A percentile compares a stretch with the other conserved stretches of the same genome.
Conservation (phyloP, 2,329 filamentous ascomycete species). For the Talaromyces rugulosus region DNA sequence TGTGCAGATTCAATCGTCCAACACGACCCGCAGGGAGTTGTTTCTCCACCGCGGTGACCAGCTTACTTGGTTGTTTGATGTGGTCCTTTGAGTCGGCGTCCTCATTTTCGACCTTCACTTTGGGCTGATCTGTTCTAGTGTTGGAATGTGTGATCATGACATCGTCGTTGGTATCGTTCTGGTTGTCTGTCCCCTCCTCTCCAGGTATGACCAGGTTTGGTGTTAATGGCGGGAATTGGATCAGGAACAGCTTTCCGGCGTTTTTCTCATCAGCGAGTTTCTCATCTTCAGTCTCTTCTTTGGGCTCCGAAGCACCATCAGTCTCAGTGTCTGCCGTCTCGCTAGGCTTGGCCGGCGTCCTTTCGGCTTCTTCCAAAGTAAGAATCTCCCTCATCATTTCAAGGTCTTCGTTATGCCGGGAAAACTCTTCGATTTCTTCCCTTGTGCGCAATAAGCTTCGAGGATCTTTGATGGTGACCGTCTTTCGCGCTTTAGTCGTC, state of each 20-base stretch:
- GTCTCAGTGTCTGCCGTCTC: slow-evolving; percentile 12
- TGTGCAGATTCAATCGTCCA: slow-evolving; percentile 59
- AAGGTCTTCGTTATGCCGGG: slow-evolving; percentile 37
- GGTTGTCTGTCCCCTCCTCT: slow-evolving; percentile 7
- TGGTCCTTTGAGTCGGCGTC: slow-evolving; percentile 11
- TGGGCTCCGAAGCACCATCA: slow-evolving; percentile 14
- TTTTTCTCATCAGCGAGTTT: slow-evolving; percentile 36
- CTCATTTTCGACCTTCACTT: slow-evolving; percentile 29
- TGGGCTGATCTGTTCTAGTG: slow-evolving; percentile 4
- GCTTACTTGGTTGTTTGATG: slow-evolving; percentile 20
- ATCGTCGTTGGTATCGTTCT: slow-evolving; percentile 9
- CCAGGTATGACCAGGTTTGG: slow-evolving; percentile 49
- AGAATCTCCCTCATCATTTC: slow-evolving; percentile 37
- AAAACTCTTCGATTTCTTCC: slow-evolving; percentile 41
- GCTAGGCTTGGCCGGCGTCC: slow-evolving; percentile 12
- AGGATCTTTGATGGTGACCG: slow-evolving; percentile 25
- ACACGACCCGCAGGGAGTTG: slow-evolving; percentile 51
- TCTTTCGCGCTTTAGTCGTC: slow-evolving; percentile 32
- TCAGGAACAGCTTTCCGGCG: slow-evolving; percentile 56
- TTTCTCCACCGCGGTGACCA: slow-evolving; percentile 38
- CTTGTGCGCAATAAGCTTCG: slow-evolving; percentile 35
- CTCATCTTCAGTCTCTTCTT: slow-evolving; percentile 18
- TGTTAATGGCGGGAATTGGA: slow-evolving; percentile 61
- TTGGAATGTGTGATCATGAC: slow-evolving; percentile 3
- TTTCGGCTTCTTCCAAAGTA: slow-evolving; percentile 18